Percentiles rank a stretch among this genome's conserved stretches.
These are phyloP conservation scores for Huntiella omanensis DNA, from an alignment of 2,329 filamentous ascomycete species.

Conservation along the genomic window DNA sequence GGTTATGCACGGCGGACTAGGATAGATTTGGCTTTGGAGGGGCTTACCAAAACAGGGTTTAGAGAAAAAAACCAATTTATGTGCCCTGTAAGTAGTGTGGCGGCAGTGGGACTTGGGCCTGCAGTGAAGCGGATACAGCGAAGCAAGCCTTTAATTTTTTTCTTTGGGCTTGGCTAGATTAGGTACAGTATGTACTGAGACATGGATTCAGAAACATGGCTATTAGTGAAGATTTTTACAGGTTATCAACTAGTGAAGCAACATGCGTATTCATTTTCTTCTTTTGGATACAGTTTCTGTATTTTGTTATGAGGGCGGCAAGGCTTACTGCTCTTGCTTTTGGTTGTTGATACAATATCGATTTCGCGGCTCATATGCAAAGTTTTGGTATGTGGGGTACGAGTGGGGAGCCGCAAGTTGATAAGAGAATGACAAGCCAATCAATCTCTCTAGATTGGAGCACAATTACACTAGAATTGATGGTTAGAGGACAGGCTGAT, in stretches of 20 bases:
- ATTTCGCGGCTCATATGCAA: slow-evolving; percentile 1
- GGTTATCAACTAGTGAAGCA: too few relatives aligned
- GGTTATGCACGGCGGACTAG: not conserved
- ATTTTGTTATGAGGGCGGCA: too few relatives aligned
- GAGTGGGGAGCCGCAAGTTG: slow-evolving; percentile 4
- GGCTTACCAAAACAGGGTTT: not conserved
- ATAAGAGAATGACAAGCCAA: slow-evolving; percentile 10
- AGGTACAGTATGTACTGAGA: too few relatives aligned
- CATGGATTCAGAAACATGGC: too few relatives aligned
- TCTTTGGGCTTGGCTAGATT: too few relatives aligned
- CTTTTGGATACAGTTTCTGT: too few relatives aligned
- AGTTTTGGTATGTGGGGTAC: slow-evolving; percentile 11
- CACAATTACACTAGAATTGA: not conserved
- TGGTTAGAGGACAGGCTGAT: too few relatives aligned
- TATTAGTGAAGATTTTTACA: too few relatives aligned
- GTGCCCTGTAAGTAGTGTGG: slow-evolving; percentile 1
- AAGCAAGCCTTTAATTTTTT: not conserved
- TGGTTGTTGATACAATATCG: too few relatives aligned
- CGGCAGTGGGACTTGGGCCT: not conserved
- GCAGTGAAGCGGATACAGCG: too few relatives aligned
- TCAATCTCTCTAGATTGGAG: slow-evolving; percentile 7
- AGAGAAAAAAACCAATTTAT: not conserved
- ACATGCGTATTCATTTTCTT: too few relatives aligned
- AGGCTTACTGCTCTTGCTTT: too few relatives aligned
- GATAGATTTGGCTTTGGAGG: not conserved